A percentile compares a stretch with the other conserved stretches of the same genome.
Evolutionary conservation across 1,284 basidiomycete species (phyloP).

Genomic region (Apiotrichum gamsii): DNA sequence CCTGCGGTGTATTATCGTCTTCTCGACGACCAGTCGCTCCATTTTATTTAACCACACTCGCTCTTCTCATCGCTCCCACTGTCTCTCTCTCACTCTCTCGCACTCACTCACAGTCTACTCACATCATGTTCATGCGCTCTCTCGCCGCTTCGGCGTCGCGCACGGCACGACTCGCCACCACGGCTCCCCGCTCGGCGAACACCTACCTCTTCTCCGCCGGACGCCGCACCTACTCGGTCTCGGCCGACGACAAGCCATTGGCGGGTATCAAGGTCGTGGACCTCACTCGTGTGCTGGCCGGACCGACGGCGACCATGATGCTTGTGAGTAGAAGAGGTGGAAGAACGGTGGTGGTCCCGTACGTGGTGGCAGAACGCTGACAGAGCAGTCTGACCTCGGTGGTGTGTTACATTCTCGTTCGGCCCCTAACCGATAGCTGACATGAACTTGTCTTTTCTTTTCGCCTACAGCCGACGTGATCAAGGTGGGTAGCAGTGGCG

Average conservation of each 20-base stretch:
- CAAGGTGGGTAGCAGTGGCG: too few species aligned
- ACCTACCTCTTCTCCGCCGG: constrained; percentile 1
- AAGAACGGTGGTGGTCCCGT: too few species aligned
- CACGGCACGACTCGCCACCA: background rate
- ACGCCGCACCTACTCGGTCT: constrained; percentile 1
- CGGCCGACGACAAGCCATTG: constrained; percentile 53
- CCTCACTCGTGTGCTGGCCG: constrained; percentile 80
- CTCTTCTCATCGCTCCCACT: background rate
- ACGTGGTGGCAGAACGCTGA: too few species aligned
- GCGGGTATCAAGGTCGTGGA: constrained; percentile 74
- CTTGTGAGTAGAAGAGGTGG: constrained; percentile 58
- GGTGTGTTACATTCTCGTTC: constrained; percentile 11
- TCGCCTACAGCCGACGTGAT: constrained; percentile 70
- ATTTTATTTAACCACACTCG: background rate
- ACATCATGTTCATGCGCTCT: background rate
- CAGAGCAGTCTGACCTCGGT: constrained; percentile 26
- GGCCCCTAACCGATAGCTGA: too few species aligned
- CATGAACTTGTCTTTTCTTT: too few species aligned
- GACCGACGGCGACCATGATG: constrained; percentile 83
- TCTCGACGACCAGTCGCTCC: too few species aligned
- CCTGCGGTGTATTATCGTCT: too few species aligned
- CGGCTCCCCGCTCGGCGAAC: too few species aligned
- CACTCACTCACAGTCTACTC: background rate
- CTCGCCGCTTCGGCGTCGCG: background rate
- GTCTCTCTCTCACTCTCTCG: background rate